phyloP scores from a whole-genome alignment of 192 early-diverging fungal species.

The Pecoramyces ruminantium region DNA sequence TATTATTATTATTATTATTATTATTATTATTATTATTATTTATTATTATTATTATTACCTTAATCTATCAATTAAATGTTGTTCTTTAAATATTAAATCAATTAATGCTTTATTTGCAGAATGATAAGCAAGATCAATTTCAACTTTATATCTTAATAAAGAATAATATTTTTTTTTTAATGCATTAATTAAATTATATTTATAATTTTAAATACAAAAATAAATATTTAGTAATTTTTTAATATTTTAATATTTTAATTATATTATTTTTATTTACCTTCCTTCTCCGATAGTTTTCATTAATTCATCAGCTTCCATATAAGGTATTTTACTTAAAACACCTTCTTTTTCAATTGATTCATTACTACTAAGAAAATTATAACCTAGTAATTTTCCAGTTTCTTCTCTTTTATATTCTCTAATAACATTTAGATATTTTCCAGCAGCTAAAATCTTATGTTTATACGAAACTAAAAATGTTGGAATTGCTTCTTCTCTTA shows the following conservation, averaged over 20 bases:
- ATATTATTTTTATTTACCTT: slow-evolving; percentile 2
- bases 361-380: not conserved
- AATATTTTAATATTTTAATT: not conserved
- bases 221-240: too few relatives aligned
- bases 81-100: slow-evolving; percentile 57
- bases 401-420: slow-evolving; percentile 53
- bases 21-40: not conserved
- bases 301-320: slow-evolving; percentile 3
- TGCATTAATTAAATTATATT: too few relatives aligned
- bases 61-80: slow-evolving; percentile 57
- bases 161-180: too few relatives aligned
- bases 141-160: slow-evolving; percentile 44
- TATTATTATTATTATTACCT: slow-evolving; percentile 13
- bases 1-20: not conserved
- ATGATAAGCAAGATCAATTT: slow-evolving; percentile 71
- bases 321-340: slow-evolving; percentile 3
- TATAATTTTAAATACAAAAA: too few relatives aligned
- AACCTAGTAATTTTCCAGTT: not conserved
- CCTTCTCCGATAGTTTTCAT: slow-evolving; percentile 5
- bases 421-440: slow-evolving; percentile 90
- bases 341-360: slow-evolving; percentile 1
- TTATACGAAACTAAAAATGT: slow-evolving; percentile 57
- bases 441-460: slow-evolving; percentile 69
- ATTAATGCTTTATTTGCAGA: slow-evolving; percentile 76
- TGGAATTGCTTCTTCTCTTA: slow-evolving; percentile 48